Conservation (phyloP, 2,329 filamentous ascomycete species). For the Pochonia chlamydosporia region DNA sequence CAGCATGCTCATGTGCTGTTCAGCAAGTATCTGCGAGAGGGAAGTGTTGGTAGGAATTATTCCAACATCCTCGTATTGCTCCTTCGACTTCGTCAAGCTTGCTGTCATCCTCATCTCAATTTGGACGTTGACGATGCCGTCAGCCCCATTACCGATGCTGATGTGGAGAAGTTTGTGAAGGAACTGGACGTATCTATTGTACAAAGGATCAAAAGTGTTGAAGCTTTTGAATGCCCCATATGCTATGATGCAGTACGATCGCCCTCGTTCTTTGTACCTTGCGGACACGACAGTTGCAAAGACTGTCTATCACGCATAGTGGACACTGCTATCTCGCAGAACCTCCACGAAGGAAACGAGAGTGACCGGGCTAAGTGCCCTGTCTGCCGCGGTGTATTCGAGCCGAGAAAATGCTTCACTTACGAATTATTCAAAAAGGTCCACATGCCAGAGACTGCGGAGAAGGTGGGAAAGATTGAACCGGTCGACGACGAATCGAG, state of each 20-base stretch:
- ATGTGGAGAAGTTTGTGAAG: constrained; percentile 58
- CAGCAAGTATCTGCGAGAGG: constrained; percentile 69
- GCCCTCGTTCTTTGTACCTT: constrained; percentile 73
- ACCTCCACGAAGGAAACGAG: constrained; percentile 56
- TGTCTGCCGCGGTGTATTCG: constrained; percentile 63
- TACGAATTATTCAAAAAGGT: constrained; percentile 68
- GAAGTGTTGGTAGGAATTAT: constrained; percentile 64
- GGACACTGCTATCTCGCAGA: constrained; percentile 51
- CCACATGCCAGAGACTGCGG: constrained; percentile 52
- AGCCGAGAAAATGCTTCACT: constrained; percentile 66
- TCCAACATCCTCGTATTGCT: constrained; percentile 75
- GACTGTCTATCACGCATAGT: constrained; percentile 69
- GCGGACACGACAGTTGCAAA: constrained; percentile 73
- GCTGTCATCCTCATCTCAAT: constrained; percentile 29
- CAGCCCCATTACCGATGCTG: constrained; percentile 28
- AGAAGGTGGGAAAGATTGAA: constrained; percentile 28
- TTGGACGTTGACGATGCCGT: constrained; percentile 31
- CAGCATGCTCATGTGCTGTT: constrained; percentile 61
- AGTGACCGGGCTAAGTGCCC: constrained; percentile 60
- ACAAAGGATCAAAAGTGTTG: constrained; percentile 50
- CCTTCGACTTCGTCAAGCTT: constrained; percentile 74
- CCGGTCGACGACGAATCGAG: constrained; percentile 27
- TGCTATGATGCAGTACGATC: constrained; percentile 74
- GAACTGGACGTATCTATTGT: constrained; percentile 56
- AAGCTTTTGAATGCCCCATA: constrained; percentile 72